Conservation (phyloP, 1,139 yeast genomes). For the Geotrichum histeridarum region DNA sequence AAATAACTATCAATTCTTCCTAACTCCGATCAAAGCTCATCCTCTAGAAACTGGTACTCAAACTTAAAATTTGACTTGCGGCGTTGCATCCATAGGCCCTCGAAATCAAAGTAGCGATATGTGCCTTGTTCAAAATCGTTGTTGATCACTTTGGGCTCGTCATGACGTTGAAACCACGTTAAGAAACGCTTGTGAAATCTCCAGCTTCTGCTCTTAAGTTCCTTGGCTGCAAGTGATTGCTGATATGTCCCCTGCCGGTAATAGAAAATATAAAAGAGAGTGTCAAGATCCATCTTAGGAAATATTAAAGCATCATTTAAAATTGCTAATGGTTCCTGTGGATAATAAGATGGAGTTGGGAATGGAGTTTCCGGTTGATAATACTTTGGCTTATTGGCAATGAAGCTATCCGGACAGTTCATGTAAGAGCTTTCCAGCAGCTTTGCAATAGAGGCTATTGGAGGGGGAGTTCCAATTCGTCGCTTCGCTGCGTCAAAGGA, state of each 20-base stretch:
- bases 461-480: conserved; percentile 48
- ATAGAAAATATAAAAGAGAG: conserved; percentile 88
- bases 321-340: conserved; percentile 67
- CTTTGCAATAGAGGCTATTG: conserved; percentile 52
- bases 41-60: conserved; percentile 44
- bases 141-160: conserved; percentile 48
- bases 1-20: background rate
- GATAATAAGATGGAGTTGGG: conserved; percentile 87
- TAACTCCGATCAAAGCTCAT: conserved; percentile 33
- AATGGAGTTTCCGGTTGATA: conserved; percentile 82
- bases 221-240: conserved; percentile 80
- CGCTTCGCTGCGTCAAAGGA: conserved; percentile 45
- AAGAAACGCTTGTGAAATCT: conserved; percentile 66
- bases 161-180: conserved; percentile 78
- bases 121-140: conserved; percentile 48
- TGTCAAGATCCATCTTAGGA: conserved; percentile 76
- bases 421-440: conserved; percentile 70
- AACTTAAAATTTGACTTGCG: conserved; percentile 68
- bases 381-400: conserved; percentile 73
- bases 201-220: conserved; percentile 82
- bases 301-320: conserved; percentile 46
- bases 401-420: conserved; percentile 89
- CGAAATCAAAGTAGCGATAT: conserved; percentile 84
- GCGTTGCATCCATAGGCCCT: conserved; percentile 82
- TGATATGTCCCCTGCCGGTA: conserved; percentile 66